Base-by-base conservation (phyloP, 2,329 filamentous ascomycete genomes). In the Fusarium sp. region DNA sequence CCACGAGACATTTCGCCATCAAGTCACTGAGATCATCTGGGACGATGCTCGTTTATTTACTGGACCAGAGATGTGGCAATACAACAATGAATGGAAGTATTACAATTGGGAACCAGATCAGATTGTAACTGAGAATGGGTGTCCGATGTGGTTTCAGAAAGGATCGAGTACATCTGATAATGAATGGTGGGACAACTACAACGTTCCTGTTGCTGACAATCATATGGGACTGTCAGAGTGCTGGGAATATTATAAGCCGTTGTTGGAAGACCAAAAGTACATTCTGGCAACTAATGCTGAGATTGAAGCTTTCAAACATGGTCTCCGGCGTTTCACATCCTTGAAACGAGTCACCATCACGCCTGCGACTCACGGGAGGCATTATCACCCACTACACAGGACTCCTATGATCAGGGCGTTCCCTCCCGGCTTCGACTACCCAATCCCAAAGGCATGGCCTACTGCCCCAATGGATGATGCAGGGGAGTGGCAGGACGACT, bases 391-490 rank as follows among this genome's bases (percentile, higher is more conserved):
- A 4, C 36, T 67, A 12, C 33, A 41, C 14, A 39, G 6, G 1
- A 67, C 62, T 10, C 64, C 62, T 5, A 66, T 67, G 51, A 66
- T 67, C 8, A 66, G 35, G 4, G 20, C 44, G 0, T 66, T 67
- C 15, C 64, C 64, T 41, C 20, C 11, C 3, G n/a, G 45, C 1
- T 66, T 67, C 7, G 63, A 59, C n/a, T 67, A 66, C 7, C 45
- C 64, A 13, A 11, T 45, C 5, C 62, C 64, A 5, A 48, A 13
- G 22, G 22, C 36, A 26, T 66, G 63, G 63, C 59, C 58, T 13
- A 13, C 20, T 14, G 2, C 6, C 9, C 39, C 18, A 9, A 42
- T 24, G 44, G 36, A 35, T 20, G 9, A 26, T 20, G 0, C 3
- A 2, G 7, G 7, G 3, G 7, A n/a, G 10, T 9, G n/a, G 15